Conservation (phyloP, 345 rosid genomes). For the Viola odorata region DNA sequence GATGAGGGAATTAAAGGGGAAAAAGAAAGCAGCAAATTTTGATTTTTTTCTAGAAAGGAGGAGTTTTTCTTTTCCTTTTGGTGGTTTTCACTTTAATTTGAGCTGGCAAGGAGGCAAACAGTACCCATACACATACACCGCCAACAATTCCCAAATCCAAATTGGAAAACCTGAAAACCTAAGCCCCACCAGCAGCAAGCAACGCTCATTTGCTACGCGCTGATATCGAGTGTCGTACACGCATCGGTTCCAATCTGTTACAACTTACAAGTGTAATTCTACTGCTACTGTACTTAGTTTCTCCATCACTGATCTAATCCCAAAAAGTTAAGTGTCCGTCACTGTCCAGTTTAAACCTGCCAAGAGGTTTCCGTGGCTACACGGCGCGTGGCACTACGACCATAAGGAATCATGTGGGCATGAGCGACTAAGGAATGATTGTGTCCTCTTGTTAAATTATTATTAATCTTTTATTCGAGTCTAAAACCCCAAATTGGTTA, state of each 20-base stretch:
- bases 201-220: not conserved
- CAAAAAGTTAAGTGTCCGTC: too few species aligned
- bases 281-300: too few species aligned
- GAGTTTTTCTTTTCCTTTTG: slow-evolving; percentile 12
- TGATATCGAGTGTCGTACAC: not conserved
- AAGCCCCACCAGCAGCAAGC: not conserved
- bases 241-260: not conserved
- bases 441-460: too few species aligned
- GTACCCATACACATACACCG: not conserved
- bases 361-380: too few species aligned
- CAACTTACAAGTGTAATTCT: not conserved
- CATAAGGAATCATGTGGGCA: too few species aligned
- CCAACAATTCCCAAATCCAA: not conserved
- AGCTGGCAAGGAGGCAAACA: slow-evolving; percentile 39
- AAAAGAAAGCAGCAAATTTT: slow-evolving; percentile 10
- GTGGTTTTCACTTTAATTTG: slow-evolving; percentile 48
- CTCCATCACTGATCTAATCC: too few species aligned
- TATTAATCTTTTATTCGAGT: too few species aligned
- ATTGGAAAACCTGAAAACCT: not conserved
- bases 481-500: too few species aligned
- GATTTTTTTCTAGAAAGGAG: slow-evolving; percentile 6
- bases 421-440: too few species aligned
- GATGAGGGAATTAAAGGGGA: not conserved
- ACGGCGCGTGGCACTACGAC: too few species aligned
- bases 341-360: too few species aligned